These are phyloP conservation scores for Aspergillus ochraceus DNA, from an alignment of 2,329 filamentous ascomycete genomes.

Conservation along the genomic window DNA sequence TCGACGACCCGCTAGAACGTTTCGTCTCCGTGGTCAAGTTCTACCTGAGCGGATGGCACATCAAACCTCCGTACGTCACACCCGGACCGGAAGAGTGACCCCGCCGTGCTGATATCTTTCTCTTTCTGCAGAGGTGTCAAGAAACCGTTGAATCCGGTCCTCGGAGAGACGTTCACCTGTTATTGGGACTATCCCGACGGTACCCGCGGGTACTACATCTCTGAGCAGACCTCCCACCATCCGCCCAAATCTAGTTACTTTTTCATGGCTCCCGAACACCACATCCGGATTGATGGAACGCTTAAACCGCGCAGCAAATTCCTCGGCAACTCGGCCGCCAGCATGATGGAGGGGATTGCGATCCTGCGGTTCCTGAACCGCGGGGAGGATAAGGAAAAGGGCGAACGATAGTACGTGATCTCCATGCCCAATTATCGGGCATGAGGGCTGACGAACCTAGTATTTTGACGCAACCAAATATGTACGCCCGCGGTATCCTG, in stretches of 20 bases:
- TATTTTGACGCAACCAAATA: slow-evolving; percentile 94
- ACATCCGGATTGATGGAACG: slow-evolving; percentile 93
- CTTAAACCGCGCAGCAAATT: slow-evolving; percentile 95
- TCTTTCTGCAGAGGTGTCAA: slow-evolving; percentile 74
- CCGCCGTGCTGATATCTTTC: background rate
- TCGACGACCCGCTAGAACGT: slow-evolving; percentile 84
- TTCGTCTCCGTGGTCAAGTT: slow-evolving; percentile 97
- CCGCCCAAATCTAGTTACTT: slow-evolving; percentile 99
- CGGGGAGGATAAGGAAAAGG: slow-evolving; percentile 60
- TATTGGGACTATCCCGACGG: slow-evolving; percentile 90
- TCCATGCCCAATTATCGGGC: background rate
- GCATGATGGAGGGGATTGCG: slow-evolving; percentile 96
- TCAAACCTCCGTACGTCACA: slow-evolving; percentile 80
- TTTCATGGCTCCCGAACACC: slow-evolving; percentile 91
- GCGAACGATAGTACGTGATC: slow-evolving; percentile 78
- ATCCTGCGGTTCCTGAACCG: slow-evolving; percentile 80
- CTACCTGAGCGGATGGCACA: slow-evolving; percentile 98
- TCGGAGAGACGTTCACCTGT: slow-evolving; percentile 91
- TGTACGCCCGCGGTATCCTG: slow-evolving; percentile 95
- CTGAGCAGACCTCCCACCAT: slow-evolving; percentile 97
- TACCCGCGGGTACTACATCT: slow-evolving; percentile 89
- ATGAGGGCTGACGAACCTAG: slow-evolving; percentile 46
- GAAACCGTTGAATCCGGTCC: slow-evolving; percentile 94
- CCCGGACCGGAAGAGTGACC: background rate
- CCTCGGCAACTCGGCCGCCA: slow-evolving; percentile 93